Base-by-base conservation (phyloP, 2,329 filamentous ascomycete genomes). In the Penicillium decumbens region DNA sequence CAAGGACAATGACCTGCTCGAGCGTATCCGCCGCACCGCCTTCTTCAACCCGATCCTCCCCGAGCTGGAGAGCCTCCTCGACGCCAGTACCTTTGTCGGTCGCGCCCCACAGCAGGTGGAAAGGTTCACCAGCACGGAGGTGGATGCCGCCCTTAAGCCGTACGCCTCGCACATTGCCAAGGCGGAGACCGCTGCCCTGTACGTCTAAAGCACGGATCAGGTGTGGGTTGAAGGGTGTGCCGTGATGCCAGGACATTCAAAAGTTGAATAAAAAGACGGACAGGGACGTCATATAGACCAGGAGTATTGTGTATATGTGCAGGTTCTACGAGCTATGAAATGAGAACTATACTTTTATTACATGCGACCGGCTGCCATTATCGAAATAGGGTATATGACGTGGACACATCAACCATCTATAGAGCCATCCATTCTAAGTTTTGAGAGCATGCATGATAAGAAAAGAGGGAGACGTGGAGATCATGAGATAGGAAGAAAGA, bases 1-100 rank as follows among this genome's bases (percentile, higher is more conserved):
- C 30, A 82, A 84, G 59, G 74, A 81, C 46, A 95, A 95, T 64
- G 89, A 95, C 66, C 77, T 95, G 2, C 82, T 95, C 12, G 83
- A 88, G 55, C 77, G 90, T 12, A 90, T 96, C 65, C 82, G 81
- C 66, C 76, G 72, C 44, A 85, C 78, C 37, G 75, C 82, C 38
- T 95, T 88, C 76, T 95, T 95, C 75, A 76, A 70, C 51, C 76
- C 86, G 1, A 82, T 92, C 55, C 81, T 81, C 75, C 76, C 64
- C 41, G 84, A 91, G 55, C 73, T 91, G 27, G 85, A 89, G 56
- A 71, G 67, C 37, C 78, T 91, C 71, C 72, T 91, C 41, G 78
- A 85, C 54, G 77, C 87, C 1, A 78, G 78, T 61, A 75, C 77
- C 49, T 84, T 83, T 55, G 78, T 80, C 45, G 81, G 81, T 4